Conservation (phyloP, 1,284 basidiomycete genomes). For the Pascua guehoae region DNA sequence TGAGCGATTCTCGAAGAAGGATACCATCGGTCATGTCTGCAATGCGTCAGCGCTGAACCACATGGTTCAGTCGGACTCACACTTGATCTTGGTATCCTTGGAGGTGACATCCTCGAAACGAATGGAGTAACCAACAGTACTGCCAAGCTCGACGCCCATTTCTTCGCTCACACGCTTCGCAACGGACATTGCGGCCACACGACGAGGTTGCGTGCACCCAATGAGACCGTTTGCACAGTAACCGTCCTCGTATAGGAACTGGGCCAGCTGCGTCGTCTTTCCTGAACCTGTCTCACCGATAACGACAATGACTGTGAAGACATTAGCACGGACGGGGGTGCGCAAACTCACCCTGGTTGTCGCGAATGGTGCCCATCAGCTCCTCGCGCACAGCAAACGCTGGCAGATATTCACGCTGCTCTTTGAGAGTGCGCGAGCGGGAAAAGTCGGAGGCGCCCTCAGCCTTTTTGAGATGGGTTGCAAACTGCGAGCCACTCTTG, state of each 20-base stretch:
- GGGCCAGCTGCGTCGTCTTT: conserved; percentile 88
- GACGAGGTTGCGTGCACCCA: conserved; percentile 93
- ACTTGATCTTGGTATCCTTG: conserved; percentile 89
- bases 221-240: conserved; percentile 84
- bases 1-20: conserved; percentile 86
- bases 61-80: conserved; percentile 52
- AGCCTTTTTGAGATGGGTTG: conserved; percentile 76
- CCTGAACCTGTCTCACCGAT: conserved; percentile 95
- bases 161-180: conserved; percentile 98
- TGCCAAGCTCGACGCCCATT: conserved; percentile 76
- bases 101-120: conserved; percentile 97
- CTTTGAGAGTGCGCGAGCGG: conserved; percentile 75
- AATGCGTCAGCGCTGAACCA: conserved; percentile 14
- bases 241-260: conserved; percentile 93
- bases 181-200: conserved; percentile 97
- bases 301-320: conserved; percentile 70
- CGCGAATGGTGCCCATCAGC: conserved; percentile 79
- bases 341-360: conserved; percentile 76
- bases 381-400: conserved; percentile 98
- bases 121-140: conserved; percentile 90
- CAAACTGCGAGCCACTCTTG: conserved; percentile 94
- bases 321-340: not conserved
- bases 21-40: conserved; percentile 98
- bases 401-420: conserved; percentile 94
- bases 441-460: conserved; percentile 80